These are phyloP conservation scores for Pyrenochaeta sp. DNA, from an alignment of 2,329 filamentous ascomycete species.

Conservation along the genomic window DNA sequence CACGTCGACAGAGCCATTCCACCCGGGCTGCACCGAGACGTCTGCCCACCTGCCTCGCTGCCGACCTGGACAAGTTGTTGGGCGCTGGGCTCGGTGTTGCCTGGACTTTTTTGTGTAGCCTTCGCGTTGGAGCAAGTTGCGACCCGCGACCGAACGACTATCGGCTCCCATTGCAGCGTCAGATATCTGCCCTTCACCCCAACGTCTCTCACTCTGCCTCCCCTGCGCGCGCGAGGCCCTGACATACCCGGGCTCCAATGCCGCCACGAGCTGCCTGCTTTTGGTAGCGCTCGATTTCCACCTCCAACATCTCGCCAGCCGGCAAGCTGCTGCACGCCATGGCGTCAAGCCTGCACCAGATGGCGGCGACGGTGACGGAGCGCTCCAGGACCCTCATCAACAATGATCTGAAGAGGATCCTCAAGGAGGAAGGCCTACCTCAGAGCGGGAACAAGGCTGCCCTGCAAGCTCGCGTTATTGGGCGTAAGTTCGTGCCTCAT, in stretches of 20 bases:
- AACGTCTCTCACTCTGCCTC: slow-evolving; percentile 19
- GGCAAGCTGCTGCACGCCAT: slow-evolving; percentile 27
- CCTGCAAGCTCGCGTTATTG: slow-evolving; percentile 79
- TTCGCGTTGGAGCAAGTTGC: slow-evolving; percentile 22
- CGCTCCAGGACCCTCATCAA: slow-evolving; percentile 66
- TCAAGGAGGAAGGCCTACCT: slow-evolving; percentile 73
- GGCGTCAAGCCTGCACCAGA: slow-evolving; percentile 53
- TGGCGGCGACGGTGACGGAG: slow-evolving; percentile 49
- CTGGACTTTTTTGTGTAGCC: slow-evolving; percentile 1
- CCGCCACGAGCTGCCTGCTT: slow-evolving; percentile 14
- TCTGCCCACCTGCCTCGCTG: not conserved
- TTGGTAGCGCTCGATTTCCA: slow-evolving; percentile 21
- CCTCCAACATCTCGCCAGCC: slow-evolving; percentile 7
- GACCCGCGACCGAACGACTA: slow-evolving; percentile 16
- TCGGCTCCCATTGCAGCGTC: slow-evolving; percentile 16
- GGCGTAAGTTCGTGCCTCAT: slow-evolving; percentile 68
- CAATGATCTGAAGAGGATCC: slow-evolving; percentile 77
- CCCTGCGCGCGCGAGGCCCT: slow-evolving; percentile 5
- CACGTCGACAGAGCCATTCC: slow-evolving; percentile 22
- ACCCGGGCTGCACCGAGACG: not conserved
- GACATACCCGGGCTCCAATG: slow-evolving; percentile 12
- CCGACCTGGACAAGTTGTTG: too few species aligned
- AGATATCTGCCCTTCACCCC: slow-evolving; percentile 17
- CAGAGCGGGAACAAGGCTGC: slow-evolving; percentile 85
- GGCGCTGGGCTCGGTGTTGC: not conserved